Base-by-base conservation (phyloP, 805 yeast species). In the Wickerhamiella siamensis region DNA sequence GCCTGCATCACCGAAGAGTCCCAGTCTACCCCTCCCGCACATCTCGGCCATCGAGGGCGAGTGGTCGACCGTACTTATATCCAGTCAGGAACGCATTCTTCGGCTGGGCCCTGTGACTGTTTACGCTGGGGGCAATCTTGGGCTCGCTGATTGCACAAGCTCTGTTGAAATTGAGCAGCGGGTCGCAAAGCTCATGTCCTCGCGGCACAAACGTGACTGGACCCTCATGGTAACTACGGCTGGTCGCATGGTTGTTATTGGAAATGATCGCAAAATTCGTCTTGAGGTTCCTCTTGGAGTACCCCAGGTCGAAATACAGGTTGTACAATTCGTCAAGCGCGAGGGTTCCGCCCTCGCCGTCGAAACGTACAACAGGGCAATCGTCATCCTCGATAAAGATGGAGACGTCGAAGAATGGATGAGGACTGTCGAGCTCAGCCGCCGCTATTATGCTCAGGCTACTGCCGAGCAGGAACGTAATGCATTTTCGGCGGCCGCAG, bases 31-130 rank as follows among this genome's bases (percentile, higher is more conserved):
- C 3, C 39, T 32, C 2, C 62, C 68, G 5, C 72, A 75, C 1
- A 48, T 62, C n/a, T 58, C 70, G 1, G 54, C 66, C 9, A 48
- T 69, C 2, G 79, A 73, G 46, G 55, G 62, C 4, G 74, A 74
- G 19, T 73, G 74, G 72, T 57, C 62, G 8, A 51, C 52, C 21
- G 60, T 66, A 41, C 59, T 73, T 38, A 53, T 51, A 14, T 63
- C 65, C 39, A 57, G 63, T 6, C 67, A 67, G 31, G 79, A 73
- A 53, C 60, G 77, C 36, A 60, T 73, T 5, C 44, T 71, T 41
- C 63, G 63, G 41, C 48, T 66, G 12, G 75, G 74, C 1, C 60
- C 62, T 2, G 70, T 68, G 3, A 31, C 40, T 15, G 54, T 59
- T 15, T 43, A 36, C 17, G 47, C 43, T 18, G 44, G 17, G 5